A percentile compares a stretch with the other conserved stretches of the same genome.
phyloP scores from a whole-genome alignment of 148 eudicot species.

The Euryodendron excelsum region DNA sequence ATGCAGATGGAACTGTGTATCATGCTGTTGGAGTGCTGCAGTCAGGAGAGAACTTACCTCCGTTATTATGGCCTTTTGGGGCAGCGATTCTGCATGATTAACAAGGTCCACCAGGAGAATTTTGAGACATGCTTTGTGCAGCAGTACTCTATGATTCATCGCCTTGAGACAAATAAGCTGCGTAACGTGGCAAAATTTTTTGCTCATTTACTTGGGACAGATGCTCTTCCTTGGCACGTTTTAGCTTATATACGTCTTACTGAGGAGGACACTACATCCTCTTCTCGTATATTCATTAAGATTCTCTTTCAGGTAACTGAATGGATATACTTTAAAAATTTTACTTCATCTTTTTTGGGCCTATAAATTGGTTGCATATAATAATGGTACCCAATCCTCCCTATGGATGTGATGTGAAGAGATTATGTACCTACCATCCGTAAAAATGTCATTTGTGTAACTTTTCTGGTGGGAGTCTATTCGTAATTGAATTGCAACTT shows the following conservation, averaged over 20 bases:
- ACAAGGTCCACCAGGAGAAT: slow-evolving; percentile 80
- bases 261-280: slow-evolving; percentile 91
- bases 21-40: slow-evolving; percentile 95
- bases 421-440: neutral
- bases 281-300: slow-evolving; percentile 93
- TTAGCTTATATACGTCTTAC: slow-evolving; percentile 79
- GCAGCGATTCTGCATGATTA: slow-evolving; percentile 86
- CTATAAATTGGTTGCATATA: neutral
- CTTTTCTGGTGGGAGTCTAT: neutral
- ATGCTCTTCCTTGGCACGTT: slow-evolving; percentile 90
- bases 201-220: slow-evolving; percentile 85
- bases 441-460: neutral
- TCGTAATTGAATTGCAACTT: neutral
- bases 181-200: slow-evolving; percentile 93
- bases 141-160: slow-evolving; percentile 93
- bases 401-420: neutral
- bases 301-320: slow-evolving; percentile 92
- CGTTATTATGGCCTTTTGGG: slow-evolving; percentile 91
- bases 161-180: slow-evolving; percentile 85
- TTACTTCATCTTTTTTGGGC: neutral
- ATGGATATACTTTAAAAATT: neutral
- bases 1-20: slow-evolving; percentile 92
- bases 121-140: slow-evolving; percentile 85
- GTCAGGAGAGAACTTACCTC: slow-evolving; percentile 92
- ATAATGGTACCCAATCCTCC: neutral